Evolutionary conservation across 495 filamentous ascomycete species (phyloP).

Genomic region (Xylaria acuta): DNA sequence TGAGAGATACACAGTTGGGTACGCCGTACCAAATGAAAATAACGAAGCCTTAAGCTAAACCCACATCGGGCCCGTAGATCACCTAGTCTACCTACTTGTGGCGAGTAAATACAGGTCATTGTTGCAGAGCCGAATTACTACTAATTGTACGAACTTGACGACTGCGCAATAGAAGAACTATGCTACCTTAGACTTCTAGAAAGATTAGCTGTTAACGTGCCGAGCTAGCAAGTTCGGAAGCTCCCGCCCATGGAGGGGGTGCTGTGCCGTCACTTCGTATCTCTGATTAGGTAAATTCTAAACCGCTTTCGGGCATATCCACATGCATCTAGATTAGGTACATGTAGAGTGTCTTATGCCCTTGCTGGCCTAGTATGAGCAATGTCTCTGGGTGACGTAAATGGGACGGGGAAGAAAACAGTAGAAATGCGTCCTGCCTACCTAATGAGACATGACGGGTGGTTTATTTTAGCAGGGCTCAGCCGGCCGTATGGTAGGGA

Average conservation of each 20-base stretch:
- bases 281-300: neutral
- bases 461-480: conserved; percentile 8
- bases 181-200: too few relatives aligned
- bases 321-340: neutral
- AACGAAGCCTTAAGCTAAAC: conserved; percentile 1
- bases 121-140: too few relatives aligned
- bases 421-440: neutral
- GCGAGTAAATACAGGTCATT: too few relatives aligned
- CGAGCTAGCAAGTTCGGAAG: conserved; percentile 10
- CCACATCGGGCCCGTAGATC: neutral
- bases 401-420: neutral
- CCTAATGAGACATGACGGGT: neutral
- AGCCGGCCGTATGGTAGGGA: neutral
- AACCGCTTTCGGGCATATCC: neutral
- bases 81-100: too few relatives aligned
- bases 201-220: too few relatives aligned
- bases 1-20: neutral
- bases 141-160: too few relatives aligned
- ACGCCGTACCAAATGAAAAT: conserved; percentile 3
- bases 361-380: neutral
- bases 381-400: conserved; percentile 20
- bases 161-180: too few relatives aligned
- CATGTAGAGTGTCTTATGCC: neutral
- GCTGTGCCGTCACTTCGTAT: neutral
- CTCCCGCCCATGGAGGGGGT: neutral